Base-by-base conservation (phyloP, 1,139 yeast genomes). In the Hemisphaericaspora lyxosophila region DNA sequence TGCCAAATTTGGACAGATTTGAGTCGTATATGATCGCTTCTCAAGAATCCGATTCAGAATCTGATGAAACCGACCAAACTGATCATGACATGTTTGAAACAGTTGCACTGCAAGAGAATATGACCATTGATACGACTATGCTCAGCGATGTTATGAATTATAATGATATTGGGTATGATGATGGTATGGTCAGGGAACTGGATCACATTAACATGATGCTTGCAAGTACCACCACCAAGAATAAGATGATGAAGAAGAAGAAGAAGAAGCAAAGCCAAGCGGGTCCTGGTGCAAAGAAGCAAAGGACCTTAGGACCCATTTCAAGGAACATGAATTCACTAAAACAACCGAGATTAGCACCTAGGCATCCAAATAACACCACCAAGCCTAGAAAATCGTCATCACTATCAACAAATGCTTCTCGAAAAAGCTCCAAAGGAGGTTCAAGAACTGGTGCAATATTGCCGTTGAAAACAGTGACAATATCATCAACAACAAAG, bases 121-220 rank as follows among this genome's bases (percentile, higher is more conserved):
- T 5, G 4, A n/a, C 7, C 5, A 28, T 15, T 4, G 23, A 28
- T 18, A 17, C 16, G n/a, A 17, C 5, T 11, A 5, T n/a, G 15
- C n/a, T n/a, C n/a, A n/a, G n/a, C n/a, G 12, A 20, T 4, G 39
- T 27, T 26, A 24, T 34, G 9, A 37, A 36, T 26, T 36, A 40
- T 11, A 30, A 34, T n/a, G 19, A 14, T 27, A 7, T 27, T n/a
- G 36, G 24, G 6, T 26, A 32, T 37, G 36, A 27, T 5, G 25
- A 24, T 13, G 50, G 43, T 23, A 42, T 36, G 16, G 56, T 54
- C 1, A 43, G 43, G 12, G 62, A 57, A 33, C 46, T 28, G 15
- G 60, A 56, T 34, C 28, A 36, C 8, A 46, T 57, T 3, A 51
- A 57, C 35, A 55, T 58, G 3, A 45, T 55, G 53, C 42, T 53